Evolutionary conservation across 1,139 yeast species (phyloP).

Genomic region (Geotrichum fermentans): DNA sequence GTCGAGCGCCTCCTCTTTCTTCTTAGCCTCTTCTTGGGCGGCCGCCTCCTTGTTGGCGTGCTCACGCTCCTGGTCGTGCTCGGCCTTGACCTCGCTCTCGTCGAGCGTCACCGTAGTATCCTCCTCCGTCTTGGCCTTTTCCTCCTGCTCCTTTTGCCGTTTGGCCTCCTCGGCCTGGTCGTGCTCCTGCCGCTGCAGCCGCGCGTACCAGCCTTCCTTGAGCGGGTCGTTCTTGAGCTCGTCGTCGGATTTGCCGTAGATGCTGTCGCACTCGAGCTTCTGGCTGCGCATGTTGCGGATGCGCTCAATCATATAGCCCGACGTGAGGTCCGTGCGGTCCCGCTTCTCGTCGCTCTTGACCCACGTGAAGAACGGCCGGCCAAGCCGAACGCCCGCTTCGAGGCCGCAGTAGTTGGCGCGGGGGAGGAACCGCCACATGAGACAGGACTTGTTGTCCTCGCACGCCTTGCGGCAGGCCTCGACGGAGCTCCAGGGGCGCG

Average conservation of each 20-base stretch:
- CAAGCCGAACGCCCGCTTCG: conserved; percentile 13
- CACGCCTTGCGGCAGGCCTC: conserved; percentile 30
- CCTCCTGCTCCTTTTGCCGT: conserved; percentile 44
- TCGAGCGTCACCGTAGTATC: not conserved
- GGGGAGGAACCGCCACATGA: conserved; percentile 28
- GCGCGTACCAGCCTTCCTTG: conserved; percentile 14
- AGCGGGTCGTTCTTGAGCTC: conserved; percentile 4
- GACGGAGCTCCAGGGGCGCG: conserved; percentile 26
- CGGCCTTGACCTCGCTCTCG: conserved; percentile 27
- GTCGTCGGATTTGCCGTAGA: conserved; percentile 2
- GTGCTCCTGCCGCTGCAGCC: conserved; percentile 1
- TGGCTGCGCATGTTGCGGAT: conserved; percentile 1
- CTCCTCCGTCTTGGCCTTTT: conserved; percentile 19
- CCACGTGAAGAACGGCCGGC: conserved; percentile 11
- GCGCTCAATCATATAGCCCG: conserved; percentile 12
- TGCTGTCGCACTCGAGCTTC: conserved; percentile 9
- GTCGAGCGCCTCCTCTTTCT: conserved; percentile 26
- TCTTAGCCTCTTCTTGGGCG: conserved; percentile 26
- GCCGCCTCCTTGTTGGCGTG: conserved; percentile 20
- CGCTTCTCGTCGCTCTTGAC: conserved; percentile 5
- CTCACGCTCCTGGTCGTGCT: conserved; percentile 34
- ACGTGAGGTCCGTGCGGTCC: conserved; percentile 9
- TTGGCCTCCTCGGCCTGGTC: conserved; percentile 16
- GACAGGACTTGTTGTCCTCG: conserved; percentile 24
- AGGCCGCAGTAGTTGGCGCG: conserved; percentile 25